A percentile compares a stretch with the other conserved stretches of the same genome.
Evolutionary conservation across 1,139 yeast genomes (phyloP).

Genomic region (Yamadazyma trypodendri): DNA sequence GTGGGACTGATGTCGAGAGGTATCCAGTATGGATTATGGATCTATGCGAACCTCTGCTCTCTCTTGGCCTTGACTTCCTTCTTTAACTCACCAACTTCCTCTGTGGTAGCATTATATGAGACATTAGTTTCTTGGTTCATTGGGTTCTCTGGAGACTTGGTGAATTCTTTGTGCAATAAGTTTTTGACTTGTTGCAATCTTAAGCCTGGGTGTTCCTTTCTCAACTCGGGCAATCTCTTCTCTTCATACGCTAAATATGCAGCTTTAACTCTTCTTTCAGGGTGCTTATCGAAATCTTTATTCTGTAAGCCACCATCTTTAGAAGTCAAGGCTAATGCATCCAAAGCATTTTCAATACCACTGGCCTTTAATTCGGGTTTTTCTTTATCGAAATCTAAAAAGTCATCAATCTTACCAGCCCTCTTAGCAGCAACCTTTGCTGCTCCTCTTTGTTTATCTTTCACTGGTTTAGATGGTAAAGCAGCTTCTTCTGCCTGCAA

Average conservation of each 20-base stretch:
- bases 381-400: constrained; percentile 50
- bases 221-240: constrained; percentile 66
- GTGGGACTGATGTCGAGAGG: too few relatives aligned
- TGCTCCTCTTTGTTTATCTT: constrained; percentile 64
- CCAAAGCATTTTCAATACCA: constrained; percentile 77
- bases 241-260: constrained; percentile 75
- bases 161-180: constrained; percentile 74
- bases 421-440: constrained; percentile 65
- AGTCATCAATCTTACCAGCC: constrained; percentile 65
- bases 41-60: constrained; percentile 37
- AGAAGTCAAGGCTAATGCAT: constrained; percentile 67
- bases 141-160: constrained; percentile 78
- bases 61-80: constrained; percentile 48
- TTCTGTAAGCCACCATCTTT: constrained; percentile 53
- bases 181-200: constrained; percentile 78
- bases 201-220: constrained; percentile 78
- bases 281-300: constrained; percentile 79
- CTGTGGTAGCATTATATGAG: constrained; percentile 58
- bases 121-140: constrained; percentile 75
- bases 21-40: too few relatives aligned
- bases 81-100: constrained; percentile 54
- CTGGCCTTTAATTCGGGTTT: constrained; percentile 63
- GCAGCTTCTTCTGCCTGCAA: constrained; percentile 65
- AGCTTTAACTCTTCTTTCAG: constrained; percentile 86
- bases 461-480: constrained; percentile 56